Evolutionary conservation across 805 yeast genomes (phyloP).

Genomic region (Schwanniomyces yamadae): DNA sequence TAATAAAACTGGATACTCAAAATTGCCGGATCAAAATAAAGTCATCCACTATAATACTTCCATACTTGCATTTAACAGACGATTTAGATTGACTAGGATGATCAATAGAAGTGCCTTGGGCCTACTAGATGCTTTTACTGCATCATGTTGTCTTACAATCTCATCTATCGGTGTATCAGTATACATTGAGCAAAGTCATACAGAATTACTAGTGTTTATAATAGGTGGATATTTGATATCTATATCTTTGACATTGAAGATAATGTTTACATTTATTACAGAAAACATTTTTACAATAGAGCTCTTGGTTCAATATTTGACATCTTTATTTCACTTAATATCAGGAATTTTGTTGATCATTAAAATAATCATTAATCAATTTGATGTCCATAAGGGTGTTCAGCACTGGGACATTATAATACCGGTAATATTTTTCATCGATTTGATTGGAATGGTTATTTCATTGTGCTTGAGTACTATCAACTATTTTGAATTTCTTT

Average conservation of each 20-base stretch:
- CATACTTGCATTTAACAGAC: too few species aligned
- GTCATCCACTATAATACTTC: too few species aligned
- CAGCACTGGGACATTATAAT: constrained; percentile 4
- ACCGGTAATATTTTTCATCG: constrained; percentile 9
- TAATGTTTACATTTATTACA: background rate
- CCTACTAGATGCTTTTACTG: background rate
- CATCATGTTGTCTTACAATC: constrained; percentile 1
- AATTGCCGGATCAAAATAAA: background rate
- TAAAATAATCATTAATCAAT: constrained; percentile 2
- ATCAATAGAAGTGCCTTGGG: background rate
- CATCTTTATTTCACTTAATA: constrained; percentile 9
- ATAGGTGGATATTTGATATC: constrained; percentile 6
- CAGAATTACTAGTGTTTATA: constrained; percentile 2
- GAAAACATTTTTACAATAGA: constrained; percentile 4
- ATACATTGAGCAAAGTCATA: background rate
- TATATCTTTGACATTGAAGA: constrained; percentile 4
- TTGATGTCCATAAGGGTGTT: background rate
- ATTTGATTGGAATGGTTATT: constrained; percentile 9
- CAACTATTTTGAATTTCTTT: background rate
- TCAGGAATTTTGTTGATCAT: constrained; percentile 10
- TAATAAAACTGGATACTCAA: background rate
- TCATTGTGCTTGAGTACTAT: constrained; percentile 5
- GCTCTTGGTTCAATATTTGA: constrained; percentile 5
- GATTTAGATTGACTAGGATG: background rate
- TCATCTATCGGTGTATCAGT: background rate